phyloP scores from a whole-genome alignment of 2,329 filamentous ascomycete species.

The Xenoacremonium recifei region DNA sequence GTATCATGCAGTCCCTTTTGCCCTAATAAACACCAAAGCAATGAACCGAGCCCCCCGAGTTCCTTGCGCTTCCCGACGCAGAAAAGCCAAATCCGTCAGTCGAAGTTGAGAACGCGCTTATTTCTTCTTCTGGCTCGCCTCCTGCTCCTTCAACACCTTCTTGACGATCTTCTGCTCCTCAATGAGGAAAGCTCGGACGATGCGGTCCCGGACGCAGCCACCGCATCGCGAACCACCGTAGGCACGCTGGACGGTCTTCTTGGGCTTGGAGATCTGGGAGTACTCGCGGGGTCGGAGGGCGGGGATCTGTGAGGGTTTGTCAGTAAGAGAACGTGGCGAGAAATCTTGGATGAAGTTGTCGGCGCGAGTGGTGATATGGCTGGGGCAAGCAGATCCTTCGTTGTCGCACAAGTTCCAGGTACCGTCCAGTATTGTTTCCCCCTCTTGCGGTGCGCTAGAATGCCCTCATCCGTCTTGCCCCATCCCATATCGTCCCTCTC shows the following conservation, averaged over 20 bases:
- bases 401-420: too few relatives aligned
- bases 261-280: slow-evolving; percentile 91
- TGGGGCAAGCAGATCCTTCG: too few relatives aligned
- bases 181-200: slow-evolving; percentile 97
- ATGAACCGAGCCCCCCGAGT: slow-evolving; percentile 42
- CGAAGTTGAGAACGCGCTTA: slow-evolving; percentile 53
- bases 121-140: slow-evolving; percentile 69
- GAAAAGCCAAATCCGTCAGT: slow-evolving; percentile 27
- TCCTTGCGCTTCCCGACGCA: slow-evolving; percentile 35
- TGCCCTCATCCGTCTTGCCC: slow-evolving; percentile 7
- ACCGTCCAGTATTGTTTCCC: too few relatives aligned
- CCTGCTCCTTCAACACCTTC: slow-evolving; percentile 99
- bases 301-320: too few relatives aligned
- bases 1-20: slow-evolving; percentile 51
- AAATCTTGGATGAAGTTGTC: too few relatives aligned
- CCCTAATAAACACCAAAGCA: slow-evolving; percentile 54
- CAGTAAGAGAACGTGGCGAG: too few relatives aligned
- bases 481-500: slow-evolving; percentile 13
- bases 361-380: too few relatives aligned
- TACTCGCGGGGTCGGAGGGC: slow-evolving; percentile 99
- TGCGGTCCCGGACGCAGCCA: slow-evolving; percentile 97
- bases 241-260: slow-evolving; percentile 98
- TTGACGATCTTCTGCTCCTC: slow-evolving; percentile 99
- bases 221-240: slow-evolving; percentile 98
- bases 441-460: slow-evolving; percentile 4